Percentiles rank a stretch among this genome's conserved stretches.
These are phyloP conservation scores for Metrosideros polymorpha DNA, from an alignment of 441 rosid genomes.

Conservation along the genomic window DNA sequence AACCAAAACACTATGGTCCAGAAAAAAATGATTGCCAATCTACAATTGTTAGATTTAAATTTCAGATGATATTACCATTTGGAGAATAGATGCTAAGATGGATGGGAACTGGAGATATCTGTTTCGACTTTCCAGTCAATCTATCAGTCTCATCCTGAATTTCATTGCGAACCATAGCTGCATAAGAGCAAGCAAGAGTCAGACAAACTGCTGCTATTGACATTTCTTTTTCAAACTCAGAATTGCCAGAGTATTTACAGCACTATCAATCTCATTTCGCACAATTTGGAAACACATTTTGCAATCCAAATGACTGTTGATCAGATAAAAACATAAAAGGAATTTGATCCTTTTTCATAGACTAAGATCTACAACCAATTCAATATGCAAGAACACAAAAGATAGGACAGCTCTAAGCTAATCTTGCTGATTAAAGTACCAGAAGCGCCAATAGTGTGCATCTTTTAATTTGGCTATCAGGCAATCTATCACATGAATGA, in stretches of 20 bases:
- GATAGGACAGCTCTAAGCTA: background rate
- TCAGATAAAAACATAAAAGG: background rate
- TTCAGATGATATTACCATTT: background rate
- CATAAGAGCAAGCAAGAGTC: background rate
- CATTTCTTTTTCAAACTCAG: background rate
- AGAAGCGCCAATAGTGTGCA: background rate
- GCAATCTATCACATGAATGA: background rate
- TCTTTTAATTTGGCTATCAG: background rate
- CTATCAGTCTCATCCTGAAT: conserved; percentile 2
- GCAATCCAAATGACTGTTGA: background rate
- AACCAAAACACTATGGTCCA: background rate
- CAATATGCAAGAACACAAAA: background rate
- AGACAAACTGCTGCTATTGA: background rate
- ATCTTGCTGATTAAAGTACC: background rate
- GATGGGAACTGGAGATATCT: conserved; percentile 7
- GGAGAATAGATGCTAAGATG: conserved; percentile 5
- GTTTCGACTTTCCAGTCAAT: conserved; percentile 3
- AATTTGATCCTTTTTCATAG: background rate
- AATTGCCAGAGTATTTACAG: background rate
- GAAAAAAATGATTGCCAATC: background rate
- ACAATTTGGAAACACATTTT: background rate
- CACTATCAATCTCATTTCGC: background rate
- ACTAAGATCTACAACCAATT: background rate
- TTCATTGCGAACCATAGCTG: conserved; percentile 8
- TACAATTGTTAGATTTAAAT: background rate